Percentiles rank a stretch among this genome's conserved stretches.
These are phyloP conservation scores for Coemansia sp. DNA, from an alignment of 192 early-diverging fungal genomes.

Conservation along the genomic window DNA sequence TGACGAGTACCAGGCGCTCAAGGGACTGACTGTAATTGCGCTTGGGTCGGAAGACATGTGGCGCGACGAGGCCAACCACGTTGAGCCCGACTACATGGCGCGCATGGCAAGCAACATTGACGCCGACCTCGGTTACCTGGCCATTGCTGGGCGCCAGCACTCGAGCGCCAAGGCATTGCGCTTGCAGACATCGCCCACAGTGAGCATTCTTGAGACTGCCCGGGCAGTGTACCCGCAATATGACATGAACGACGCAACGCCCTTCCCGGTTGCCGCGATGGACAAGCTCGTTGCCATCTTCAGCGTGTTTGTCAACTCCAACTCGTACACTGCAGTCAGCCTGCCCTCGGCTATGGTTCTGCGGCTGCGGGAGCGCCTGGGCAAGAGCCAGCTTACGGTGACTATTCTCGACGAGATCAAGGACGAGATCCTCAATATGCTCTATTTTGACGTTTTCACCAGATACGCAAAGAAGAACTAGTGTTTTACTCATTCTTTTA, in stretches of 20 bases:
- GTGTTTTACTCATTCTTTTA: constrained; percentile 15
- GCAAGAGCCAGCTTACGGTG: constrained; percentile 31
- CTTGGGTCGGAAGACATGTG: constrained; percentile 42
- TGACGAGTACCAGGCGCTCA: constrained; percentile 51
- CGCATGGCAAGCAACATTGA: constrained; percentile 31
- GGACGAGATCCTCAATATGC: constrained; percentile 52
- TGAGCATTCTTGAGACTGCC: constrained; percentile 44
- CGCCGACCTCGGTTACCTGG: constrained; percentile 22
- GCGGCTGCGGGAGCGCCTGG: constrained; percentile 37
- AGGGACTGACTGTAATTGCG: constrained; percentile 29
- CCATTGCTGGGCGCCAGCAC: constrained; percentile 27
- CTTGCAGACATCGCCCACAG: constrained; percentile 42
- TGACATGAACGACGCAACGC: constrained; percentile 28
- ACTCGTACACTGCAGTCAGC: constrained; percentile 41
- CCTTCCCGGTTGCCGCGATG: constrained; percentile 45
- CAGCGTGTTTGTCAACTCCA: constrained; percentile 52
- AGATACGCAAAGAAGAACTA: constrained; percentile 31
- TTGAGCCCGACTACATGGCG: constrained; percentile 28
- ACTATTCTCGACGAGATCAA: constrained; percentile 53
- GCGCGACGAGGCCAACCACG: constrained; percentile 37
- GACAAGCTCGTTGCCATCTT: constrained; percentile 52
- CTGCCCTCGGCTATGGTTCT: constrained; percentile 41
- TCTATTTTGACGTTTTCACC: constrained; percentile 50
- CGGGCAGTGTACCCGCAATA: constrained; percentile 37
- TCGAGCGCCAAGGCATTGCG: constrained; percentile 17